A percentile compares a stretch with the other conserved stretches of the same genome.
Conservation (phyloP, 2,329 filamentous ascomycete genomes). For the Pseudogymnoascus sp. region DNA sequence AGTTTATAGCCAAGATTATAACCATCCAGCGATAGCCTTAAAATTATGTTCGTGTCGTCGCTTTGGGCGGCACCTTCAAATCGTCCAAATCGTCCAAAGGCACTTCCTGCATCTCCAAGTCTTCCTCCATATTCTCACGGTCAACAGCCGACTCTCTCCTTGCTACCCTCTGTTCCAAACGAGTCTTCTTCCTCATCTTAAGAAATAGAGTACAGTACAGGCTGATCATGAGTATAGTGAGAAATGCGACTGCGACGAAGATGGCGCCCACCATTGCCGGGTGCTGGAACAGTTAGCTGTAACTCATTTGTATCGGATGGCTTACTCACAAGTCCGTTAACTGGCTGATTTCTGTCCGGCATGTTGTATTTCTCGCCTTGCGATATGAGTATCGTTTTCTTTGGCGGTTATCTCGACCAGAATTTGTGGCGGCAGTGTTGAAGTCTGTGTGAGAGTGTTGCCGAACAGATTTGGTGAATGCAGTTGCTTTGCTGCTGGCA, state of each 20-base stretch:
- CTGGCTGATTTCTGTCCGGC: neutral
- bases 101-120: neutral
- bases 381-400: neutral
- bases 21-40: neutral
- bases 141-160: neutral
- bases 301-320: neutral
- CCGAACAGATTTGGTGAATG: neutral
- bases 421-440: neutral
- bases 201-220: neutral
- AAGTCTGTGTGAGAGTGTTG: neutral
- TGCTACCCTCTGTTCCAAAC: neutral
- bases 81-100: neutral
- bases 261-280: neutral
- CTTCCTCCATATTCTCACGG: neutral
- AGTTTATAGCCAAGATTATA: neutral
- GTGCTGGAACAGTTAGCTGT: neutral
- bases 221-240: neutral
- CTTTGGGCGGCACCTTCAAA: slow-evolving; percentile 4
- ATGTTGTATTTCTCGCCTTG: neutral
- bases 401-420: neutral
- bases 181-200: neutral
- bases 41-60: neutral
- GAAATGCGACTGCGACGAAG: neutral
- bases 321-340: neutral
- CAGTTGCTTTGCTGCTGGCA: neutral